These are phyloP conservation scores for Penicillium aurantiogriseum DNA, from an alignment of 2,329 filamentous ascomycete genomes.

Conservation along the genomic window DNA sequence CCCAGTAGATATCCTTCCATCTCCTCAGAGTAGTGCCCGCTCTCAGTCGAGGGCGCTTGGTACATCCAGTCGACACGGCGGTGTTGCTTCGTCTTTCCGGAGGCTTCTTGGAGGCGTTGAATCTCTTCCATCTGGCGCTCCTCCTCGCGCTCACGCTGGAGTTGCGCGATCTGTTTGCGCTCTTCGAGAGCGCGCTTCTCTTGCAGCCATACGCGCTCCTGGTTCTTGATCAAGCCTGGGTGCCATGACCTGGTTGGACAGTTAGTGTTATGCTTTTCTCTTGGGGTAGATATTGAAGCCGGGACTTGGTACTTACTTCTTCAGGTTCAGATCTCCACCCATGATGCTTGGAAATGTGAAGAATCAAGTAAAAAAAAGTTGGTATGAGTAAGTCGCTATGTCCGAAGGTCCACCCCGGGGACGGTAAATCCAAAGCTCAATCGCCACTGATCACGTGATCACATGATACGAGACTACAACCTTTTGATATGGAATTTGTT, in stretches of 20 bases:
- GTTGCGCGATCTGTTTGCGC: conserved; percentile 87
- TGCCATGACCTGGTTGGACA: conserved; percentile 70
- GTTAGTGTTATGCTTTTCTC: conserved; percentile 12
- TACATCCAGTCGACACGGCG: conserved; percentile 99
- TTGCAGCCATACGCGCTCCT: conserved; percentile 84
- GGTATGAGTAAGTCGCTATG: background rate
- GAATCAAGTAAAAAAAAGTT: background rate
- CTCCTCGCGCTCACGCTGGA: conserved; percentile 89
- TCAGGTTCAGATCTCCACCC: conserved; percentile 94
- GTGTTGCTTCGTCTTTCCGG: conserved; percentile 75
- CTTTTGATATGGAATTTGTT: background rate
- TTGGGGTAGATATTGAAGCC: background rate
- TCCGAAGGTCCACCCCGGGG: background rate
- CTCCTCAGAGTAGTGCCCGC: conserved; percentile 74
- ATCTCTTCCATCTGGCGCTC: conserved; percentile 91
- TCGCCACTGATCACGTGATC: conserved; percentile 7
- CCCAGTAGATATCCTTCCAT: conserved; percentile 91
- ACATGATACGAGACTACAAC: background rate
- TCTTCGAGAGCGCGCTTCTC: conserved; percentile 91
- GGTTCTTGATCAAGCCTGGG: conserved; percentile 85
- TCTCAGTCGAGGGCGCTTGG: conserved; percentile 73
- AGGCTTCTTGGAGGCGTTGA: conserved; percentile 81
- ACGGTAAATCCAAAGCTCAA: background rate
- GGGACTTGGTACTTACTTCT: conserved; percentile 56
- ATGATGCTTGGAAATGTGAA: conserved; percentile 53